phyloP scores from a whole-genome alignment of 2,329 filamentous ascomycete genomes.

The Ilyonectria sp. region DNA sequence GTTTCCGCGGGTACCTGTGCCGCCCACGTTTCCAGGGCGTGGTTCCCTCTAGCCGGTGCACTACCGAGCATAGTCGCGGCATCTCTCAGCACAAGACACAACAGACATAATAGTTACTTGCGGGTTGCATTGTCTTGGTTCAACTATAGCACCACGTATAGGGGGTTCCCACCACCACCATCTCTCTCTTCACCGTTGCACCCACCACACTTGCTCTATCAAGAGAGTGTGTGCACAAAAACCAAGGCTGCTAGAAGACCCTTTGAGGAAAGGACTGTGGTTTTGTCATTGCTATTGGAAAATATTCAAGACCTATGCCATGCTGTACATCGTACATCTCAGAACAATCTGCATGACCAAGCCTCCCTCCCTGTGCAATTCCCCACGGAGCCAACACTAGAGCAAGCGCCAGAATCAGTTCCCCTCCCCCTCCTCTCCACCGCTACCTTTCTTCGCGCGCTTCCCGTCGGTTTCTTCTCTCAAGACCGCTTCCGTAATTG shows the following conservation, averaged over 20 bases:
- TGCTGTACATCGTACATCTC: conserved; percentile 16
- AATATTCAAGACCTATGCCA: conserved; percentile 4
- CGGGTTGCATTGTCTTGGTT: conserved; percentile 5
- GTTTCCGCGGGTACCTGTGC: neutral
- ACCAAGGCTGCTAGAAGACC: neutral
- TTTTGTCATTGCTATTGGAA: conserved; percentile 11
- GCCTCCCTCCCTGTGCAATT: neutral
- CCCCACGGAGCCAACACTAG: conserved; percentile 21
- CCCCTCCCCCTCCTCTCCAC: conserved; percentile 6
- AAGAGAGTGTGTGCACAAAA: neutral
- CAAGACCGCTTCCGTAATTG: conserved; percentile 4
- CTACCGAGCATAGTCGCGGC: conserved; percentile 6
- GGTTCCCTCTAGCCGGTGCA: neutral
- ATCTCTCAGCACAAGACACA: neutral
- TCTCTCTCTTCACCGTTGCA: neutral
- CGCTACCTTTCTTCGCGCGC: neutral
- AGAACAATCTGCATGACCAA: conserved; percentile 9
- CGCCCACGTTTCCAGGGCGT: neutral
- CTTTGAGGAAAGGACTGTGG: conserved; percentile 5
- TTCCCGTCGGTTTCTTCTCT: neutral
- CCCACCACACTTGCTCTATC: neutral
- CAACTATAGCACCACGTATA: neutral
- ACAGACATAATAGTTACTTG: neutral
- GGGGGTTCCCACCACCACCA: neutral
- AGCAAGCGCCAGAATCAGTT: conserved; percentile 15